These are phyloP conservation scores for Coniferiporia weirii DNA, from an alignment of 1,284 basidiomycete species.

Conservation along the genomic window DNA sequence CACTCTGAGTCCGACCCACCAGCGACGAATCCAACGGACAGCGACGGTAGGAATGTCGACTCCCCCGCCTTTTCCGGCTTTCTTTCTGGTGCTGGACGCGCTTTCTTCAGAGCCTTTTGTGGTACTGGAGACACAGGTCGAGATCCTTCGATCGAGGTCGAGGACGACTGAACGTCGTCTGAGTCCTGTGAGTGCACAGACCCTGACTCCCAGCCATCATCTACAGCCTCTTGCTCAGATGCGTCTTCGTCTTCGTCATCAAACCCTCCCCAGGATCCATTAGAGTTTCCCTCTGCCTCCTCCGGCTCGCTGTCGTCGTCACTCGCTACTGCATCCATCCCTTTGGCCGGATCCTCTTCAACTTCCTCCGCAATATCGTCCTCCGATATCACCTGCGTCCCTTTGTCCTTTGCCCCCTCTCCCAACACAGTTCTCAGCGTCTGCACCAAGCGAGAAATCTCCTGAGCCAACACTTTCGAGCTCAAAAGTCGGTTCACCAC, in stretches of 20 bases:
- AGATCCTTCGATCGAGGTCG: too few species aligned
- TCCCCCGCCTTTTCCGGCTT: slow-evolving; percentile 29
- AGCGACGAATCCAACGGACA: slow-evolving; percentile 79
- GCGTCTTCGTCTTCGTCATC: slow-evolving; percentile 25
- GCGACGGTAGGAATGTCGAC: slow-evolving; percentile 85
- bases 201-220: slow-evolving; percentile 39
- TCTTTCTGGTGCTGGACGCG: slow-evolving; percentile 11
- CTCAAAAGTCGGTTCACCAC: slow-evolving; percentile 73
- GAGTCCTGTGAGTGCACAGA: slow-evolving; percentile 29
- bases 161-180: slow-evolving; percentile 21
- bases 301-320: slow-evolving; percentile 12
- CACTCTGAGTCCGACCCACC: slow-evolving; percentile 79
- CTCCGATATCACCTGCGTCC: slow-evolving; percentile 18
- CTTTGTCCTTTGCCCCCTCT: slow-evolving; percentile 21
- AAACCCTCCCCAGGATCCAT: slow-evolving; percentile 11
- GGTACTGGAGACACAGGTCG: slow-evolving; percentile 13
- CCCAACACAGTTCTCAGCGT: slow-evolving; percentile 43
- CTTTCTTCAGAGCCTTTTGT: slow-evolving; percentile 13
- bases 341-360: slow-evolving; percentile 22
- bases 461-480: slow-evolving; percentile 67
- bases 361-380: slow-evolving; percentile 26
- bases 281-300: slow-evolving; percentile 15
- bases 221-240: slow-evolving; percentile 20
- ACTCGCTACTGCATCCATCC: slow-evolving; percentile 24
- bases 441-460: slow-evolving; percentile 49